Conservation (phyloP, 768 basidiomycete species). For the Lactifluus hygrophoroides region DNA sequence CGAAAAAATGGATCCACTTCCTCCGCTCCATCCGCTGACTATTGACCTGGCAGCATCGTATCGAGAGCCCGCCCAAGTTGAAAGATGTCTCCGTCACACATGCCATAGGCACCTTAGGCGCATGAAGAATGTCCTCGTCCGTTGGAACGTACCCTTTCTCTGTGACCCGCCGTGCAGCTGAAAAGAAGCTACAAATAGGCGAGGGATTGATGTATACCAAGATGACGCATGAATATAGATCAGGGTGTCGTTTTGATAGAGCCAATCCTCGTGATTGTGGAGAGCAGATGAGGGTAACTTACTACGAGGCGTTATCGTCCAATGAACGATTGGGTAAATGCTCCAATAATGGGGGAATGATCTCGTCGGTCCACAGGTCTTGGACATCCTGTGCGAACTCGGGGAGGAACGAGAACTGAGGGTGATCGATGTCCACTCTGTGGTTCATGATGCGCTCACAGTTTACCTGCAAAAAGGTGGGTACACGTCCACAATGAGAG, state of each 20-base stretch:
- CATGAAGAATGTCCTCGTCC: constrained; percentile 75
- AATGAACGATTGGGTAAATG: not conserved
- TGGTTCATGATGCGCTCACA: not conserved
- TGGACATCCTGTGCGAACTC: not conserved
- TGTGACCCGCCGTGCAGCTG: constrained; percentile 72
- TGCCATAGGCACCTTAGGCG: constrained; percentile 76
- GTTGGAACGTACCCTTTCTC: constrained; percentile 70
- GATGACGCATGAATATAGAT: not conserved
- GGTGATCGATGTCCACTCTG: not conserved
- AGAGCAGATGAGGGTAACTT: not conserved
- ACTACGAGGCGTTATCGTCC: constrained; percentile 6
- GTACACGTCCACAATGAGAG: not conserved
- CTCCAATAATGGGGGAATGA: constrained; percentile 25
- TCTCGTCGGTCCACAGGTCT: constrained; percentile 27
- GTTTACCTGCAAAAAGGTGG: not conserved
- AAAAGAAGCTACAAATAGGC: constrained; percentile 59
- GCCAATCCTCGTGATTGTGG: not conserved
- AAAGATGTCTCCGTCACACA: constrained; percentile 76
- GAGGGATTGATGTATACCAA: constrained; percentile 22
- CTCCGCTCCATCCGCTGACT: constrained; percentile 44
- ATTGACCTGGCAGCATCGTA: constrained; percentile 67
- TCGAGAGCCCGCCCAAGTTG: constrained; percentile 26
- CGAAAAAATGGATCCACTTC: constrained; percentile 48
- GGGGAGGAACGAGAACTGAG: constrained; percentile 25
- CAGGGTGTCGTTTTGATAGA: not conserved